Percentiles rank a stretch among this genome's conserved stretches.
These are phyloP conservation scores for Trifolium fragiferum DNA, from an alignment of 306 rosid species.

Conservation along the genomic window DNA sequence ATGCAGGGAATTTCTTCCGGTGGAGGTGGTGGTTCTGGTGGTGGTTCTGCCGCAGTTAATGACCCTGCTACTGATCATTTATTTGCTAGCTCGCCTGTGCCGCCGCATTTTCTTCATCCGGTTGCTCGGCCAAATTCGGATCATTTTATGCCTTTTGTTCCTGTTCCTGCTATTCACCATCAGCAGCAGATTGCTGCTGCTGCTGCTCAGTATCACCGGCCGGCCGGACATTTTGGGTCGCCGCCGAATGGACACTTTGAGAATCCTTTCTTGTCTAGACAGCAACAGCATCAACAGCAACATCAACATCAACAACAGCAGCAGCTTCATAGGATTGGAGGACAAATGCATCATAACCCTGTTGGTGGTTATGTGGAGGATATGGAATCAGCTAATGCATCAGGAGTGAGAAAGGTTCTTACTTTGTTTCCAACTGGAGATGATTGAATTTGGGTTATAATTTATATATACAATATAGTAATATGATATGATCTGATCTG, in stretches of 20 bases:
- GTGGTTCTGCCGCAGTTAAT: slow-evolving; percentile 18
- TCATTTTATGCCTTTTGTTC: slow-evolving; percentile 88
- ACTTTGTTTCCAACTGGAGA: slow-evolving; percentile 92
- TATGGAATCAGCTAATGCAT: slow-evolving; percentile 80
- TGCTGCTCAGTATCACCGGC: slow-evolving; percentile 71
- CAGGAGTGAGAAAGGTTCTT: slow-evolving; percentile 86
- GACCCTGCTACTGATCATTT: slow-evolving; percentile 91
- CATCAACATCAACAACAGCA: slow-evolving; percentile 57
- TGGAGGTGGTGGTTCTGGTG: slow-evolving; percentile 44
- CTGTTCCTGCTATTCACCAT: slow-evolving; percentile 76
- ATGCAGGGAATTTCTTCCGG: slow-evolving; percentile 85
- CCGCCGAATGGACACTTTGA: slow-evolving; percentile 89
- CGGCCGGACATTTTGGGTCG: slow-evolving; percentile 85
- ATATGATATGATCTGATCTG: background rate
- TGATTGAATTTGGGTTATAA: slow-evolving; percentile 60
- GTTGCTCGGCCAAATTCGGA: slow-evolving; percentile 77
- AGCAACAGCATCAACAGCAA: slow-evolving; percentile 70
- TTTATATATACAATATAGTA: slow-evolving; percentile 19
- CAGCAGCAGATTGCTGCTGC: slow-evolving; percentile 68
- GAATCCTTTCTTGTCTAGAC: slow-evolving; percentile 79
- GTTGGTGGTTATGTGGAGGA: slow-evolving; percentile 71
- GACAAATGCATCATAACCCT: slow-evolving; percentile 62
- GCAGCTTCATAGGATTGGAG: slow-evolving; percentile 75
- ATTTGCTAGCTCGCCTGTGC: slow-evolving; percentile 91
- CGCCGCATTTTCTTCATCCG: slow-evolving; percentile 82